A percentile compares a stretch with the other conserved stretches of the same genome.
Evolutionary conservation across 2,329 filamentous ascomycete genomes (phyloP).

Genomic region (Pseudocercospora cruenta): DNA sequence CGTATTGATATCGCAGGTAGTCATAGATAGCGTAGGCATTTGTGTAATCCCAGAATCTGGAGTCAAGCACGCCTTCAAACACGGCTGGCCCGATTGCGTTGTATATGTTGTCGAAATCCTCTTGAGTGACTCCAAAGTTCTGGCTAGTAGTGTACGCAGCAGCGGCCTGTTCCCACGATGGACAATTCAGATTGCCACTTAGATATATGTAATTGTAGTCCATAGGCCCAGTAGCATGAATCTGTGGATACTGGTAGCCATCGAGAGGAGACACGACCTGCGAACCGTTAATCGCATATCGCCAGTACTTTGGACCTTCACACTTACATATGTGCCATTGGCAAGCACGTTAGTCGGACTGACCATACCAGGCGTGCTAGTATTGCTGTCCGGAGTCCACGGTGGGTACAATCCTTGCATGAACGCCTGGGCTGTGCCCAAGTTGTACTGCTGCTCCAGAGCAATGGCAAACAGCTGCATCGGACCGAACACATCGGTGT

Average conservation of each 20-base stretch:
- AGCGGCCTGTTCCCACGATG: slow-evolving; percentile 38
- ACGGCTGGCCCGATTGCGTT: slow-evolving; percentile 47
- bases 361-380: slow-evolving; percentile 35
- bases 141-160: slow-evolving; percentile 47
- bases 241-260: slow-evolving; percentile 62
- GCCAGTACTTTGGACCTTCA: neutral
- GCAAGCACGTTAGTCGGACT: slow-evolving; percentile 48
- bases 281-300: slow-evolving; percentile 1
- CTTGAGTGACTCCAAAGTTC: slow-evolving; percentile 21
- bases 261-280: slow-evolving; percentile 52
- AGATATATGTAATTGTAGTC: slow-evolving; percentile 58
- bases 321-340: slow-evolving; percentile 47
- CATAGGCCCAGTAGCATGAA: slow-evolving; percentile 47
- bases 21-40: slow-evolving; percentile 61
- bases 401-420: slow-evolving; percentile 66
- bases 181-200: slow-evolving; percentile 44
- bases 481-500: slow-evolving; percentile 46
- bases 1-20: slow-evolving; percentile 58
- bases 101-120: slow-evolving; percentile 54
- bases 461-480: slow-evolving; percentile 54
- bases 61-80: slow-evolving; percentile 48
- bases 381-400: slow-evolving; percentile 35
- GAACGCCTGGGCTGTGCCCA: slow-evolving; percentile 62
- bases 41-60: slow-evolving; percentile 49
- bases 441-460: slow-evolving; percentile 51